These are phyloP conservation scores for Quercus mongolica DNA, from an alignment of 306 rosid species.

Conservation along the genomic window DNA sequence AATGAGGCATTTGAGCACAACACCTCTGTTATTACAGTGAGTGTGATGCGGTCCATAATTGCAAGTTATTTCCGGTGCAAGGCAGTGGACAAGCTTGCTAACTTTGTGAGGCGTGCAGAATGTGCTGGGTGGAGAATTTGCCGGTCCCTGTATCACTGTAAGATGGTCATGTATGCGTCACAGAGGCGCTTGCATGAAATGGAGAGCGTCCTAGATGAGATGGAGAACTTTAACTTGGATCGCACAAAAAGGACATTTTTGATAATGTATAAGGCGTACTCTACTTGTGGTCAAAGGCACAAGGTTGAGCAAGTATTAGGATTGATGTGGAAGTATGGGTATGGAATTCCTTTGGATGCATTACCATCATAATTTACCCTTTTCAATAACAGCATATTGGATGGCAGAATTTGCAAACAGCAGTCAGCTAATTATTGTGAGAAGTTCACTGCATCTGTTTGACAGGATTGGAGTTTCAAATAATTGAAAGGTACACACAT, in stretches of 20 bases:
- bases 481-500: constrained; percentile 29
- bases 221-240: constrained; percentile 39
- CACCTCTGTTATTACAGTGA: constrained; percentile 19
- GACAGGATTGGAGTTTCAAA: constrained; percentile 8
- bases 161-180: constrained; percentile 69
- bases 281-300: constrained; percentile 33
- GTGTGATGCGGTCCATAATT: constrained; percentile 49
- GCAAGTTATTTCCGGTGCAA: constrained; percentile 58
- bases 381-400: constrained; percentile 16
- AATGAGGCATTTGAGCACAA: constrained; percentile 66
- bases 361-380: constrained; percentile 35
- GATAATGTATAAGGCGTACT: constrained; percentile 63
- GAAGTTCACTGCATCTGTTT: background rate
- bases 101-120: constrained; percentile 63
- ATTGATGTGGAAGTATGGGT: constrained; percentile 72
- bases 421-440: constrained; percentile 6
- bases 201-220: constrained; percentile 59
- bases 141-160: constrained; percentile 71
- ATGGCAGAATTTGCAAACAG: constrained; percentile 8
- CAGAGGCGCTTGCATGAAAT: constrained; percentile 52
- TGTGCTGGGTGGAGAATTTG: constrained; percentile 60
- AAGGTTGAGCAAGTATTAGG: constrained; percentile 62
- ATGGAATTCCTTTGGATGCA: constrained; percentile 46
- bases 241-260: constrained; percentile 50
- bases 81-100: constrained; percentile 55